Base-by-base conservation (phyloP, 1,139 yeast species). In the Zygotorulaspora mrakii region DNA sequence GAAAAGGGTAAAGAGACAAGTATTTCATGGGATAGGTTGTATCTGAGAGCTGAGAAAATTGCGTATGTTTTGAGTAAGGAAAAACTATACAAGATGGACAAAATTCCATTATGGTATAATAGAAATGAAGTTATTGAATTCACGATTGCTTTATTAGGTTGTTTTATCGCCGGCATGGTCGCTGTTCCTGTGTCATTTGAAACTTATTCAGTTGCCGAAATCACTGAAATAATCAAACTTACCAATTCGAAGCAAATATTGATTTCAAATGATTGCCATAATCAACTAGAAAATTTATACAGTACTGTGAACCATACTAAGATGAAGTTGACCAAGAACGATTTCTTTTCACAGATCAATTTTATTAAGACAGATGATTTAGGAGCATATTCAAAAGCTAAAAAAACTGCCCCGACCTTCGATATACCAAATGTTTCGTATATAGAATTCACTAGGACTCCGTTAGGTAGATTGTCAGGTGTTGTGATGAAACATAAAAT, bases 181-280 rank as follows among this genome's bases (percentile, higher is more conserved):
- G 97, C 97, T 0, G 94, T 94, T 8, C 98, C 98, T 0, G 77
- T 88, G 31, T 84, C 85, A 39, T 82, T 88, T 37, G 83, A 83
- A 39, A 71, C 77, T 10, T 77, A 82, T 31, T 73, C 78, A 17
- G 55, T 80, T 29, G 69, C 68, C 38, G 95, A 87, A 50, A 79
- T 86, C 38, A 70, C 79, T 14, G 81, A 78, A 45, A 83, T 89
- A 29, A 74, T 91, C 58, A 74, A 74, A 36, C 71, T 76, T 34
- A 86, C 97, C 0, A 85, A 82, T 46, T 73, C 94, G 1, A 88
- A 83, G 57, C 67, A 86, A 44, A 81, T 89, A 35, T 67, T 94
- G 28, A 82, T 88, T 46, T 86, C 96, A 0, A 96, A 89, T 33
- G 67, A 80, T 1, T 85, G 84, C 20, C 74, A 77, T 42, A 84